phyloP scores from a whole-genome alignment of 176 grass and related monocot genomes.

The Musa schizocarpa region DNA sequence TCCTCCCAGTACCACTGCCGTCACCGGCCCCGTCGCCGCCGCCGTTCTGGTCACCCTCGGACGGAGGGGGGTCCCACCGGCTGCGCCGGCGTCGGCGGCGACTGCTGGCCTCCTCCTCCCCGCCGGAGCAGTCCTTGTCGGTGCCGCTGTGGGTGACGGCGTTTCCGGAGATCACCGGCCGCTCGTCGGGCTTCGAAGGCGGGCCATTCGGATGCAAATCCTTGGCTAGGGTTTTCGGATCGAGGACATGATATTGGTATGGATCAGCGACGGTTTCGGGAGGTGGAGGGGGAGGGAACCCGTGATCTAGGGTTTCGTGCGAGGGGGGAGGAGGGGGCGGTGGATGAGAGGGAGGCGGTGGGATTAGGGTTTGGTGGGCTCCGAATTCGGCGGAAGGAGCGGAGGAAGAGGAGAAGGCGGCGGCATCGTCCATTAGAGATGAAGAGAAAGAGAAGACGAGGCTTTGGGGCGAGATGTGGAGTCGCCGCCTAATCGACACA shows the following conservation, averaged over 20 bases:
- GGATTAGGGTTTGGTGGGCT: neutral
- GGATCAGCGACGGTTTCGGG: neutral
- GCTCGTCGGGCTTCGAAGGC: neutral
- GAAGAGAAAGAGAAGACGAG: too few species aligned
- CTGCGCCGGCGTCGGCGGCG: constrained; percentile 53
- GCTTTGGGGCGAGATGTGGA: neutral
- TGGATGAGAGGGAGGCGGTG: neutral
- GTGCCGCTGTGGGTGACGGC: constrained; percentile 4
- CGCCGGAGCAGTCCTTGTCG: constrained; percentile 15
- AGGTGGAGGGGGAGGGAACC: constrained; percentile 1
- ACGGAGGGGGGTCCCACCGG: constrained; percentile 67
- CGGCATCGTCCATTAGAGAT: neutral
- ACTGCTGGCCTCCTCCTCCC: constrained; percentile 27
- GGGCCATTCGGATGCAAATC: neutral
- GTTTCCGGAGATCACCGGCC: neutral
- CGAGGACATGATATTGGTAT: neutral
- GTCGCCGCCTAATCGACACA: too few species aligned
- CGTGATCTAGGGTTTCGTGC: neutral
- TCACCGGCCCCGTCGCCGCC: constrained; percentile 30
- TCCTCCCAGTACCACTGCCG: constrained; percentile 27
- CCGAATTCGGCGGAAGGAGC: neutral
- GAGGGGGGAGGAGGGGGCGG: neutral
- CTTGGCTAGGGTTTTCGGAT: neutral
- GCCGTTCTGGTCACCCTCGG: constrained; percentile 33
- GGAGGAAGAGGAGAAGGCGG: neutral